Conservation (phyloP, 805 yeast species). For the Wickerhamomyces xylosicus region DNA sequence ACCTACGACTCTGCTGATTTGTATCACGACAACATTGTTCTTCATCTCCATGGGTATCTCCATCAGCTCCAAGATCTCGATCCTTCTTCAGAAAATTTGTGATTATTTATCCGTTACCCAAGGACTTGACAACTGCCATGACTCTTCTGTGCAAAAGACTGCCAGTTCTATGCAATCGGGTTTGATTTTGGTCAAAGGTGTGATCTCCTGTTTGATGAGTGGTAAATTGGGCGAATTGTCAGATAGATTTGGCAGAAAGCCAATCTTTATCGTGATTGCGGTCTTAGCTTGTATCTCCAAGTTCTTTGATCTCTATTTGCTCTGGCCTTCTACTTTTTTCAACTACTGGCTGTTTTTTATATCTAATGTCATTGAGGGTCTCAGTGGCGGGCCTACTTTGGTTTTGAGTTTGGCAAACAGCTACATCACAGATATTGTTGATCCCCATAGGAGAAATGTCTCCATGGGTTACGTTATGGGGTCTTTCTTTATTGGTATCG, state of each 20-base stretch:
- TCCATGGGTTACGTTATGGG: constrained; percentile 53
- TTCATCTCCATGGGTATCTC: constrained; percentile 31
- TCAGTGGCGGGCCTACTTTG: constrained; percentile 56
- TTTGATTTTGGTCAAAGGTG: constrained; percentile 29
- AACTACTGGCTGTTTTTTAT: constrained; percentile 29
- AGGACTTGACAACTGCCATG: constrained; percentile 22
- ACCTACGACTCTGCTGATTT: constrained; percentile 45
- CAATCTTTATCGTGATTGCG: constrained; percentile 29
- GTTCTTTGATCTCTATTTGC: constrained; percentile 13
- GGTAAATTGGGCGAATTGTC: constrained; percentile 56
- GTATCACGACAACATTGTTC: constrained; percentile 29
- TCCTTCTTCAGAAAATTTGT: constrained; percentile 20
- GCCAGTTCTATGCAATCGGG: constrained; percentile 42
- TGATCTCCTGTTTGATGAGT: constrained; percentile 39
- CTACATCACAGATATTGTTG: constrained; percentile 66
- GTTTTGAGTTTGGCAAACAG: constrained; percentile 51
- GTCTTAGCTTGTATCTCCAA: constrained; percentile 16
- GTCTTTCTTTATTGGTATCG: constrained; percentile 46
- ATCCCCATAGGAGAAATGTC: constrained; percentile 45
- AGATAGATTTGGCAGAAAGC: constrained; percentile 54
- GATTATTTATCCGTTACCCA: constrained; percentile 24
- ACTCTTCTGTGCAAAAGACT: constrained; percentile 29
- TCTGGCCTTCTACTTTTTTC: constrained; percentile 26
- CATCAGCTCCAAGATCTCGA: constrained; percentile 27
- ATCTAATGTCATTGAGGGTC: constrained; percentile 33